These are phyloP conservation scores for Microdochium trichocladiopsis DNA, from an alignment of 2,329 filamentous ascomycete species.

Conservation along the genomic window DNA sequence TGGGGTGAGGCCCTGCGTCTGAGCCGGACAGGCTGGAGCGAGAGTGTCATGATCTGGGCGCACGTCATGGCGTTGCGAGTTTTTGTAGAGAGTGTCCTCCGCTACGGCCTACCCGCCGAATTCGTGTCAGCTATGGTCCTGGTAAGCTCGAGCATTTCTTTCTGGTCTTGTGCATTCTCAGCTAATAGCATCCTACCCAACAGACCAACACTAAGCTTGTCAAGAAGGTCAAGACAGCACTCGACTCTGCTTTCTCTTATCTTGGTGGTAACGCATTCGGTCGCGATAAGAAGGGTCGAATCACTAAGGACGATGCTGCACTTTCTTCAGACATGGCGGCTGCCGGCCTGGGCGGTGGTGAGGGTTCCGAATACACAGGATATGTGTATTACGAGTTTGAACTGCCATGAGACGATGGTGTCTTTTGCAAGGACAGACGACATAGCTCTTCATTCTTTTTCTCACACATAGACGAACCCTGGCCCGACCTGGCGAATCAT, in stretches of 20 bases:
- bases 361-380: constrained; percentile 81
- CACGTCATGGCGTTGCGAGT: constrained; percentile 87
- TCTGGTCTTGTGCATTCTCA: no score
- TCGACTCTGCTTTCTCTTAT: constrained; percentile 84
- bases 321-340: constrained; percentile 79
- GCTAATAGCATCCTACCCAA: no score
- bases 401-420: constrained; percentile 30
- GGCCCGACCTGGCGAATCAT: not conserved
- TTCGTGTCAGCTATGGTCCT: constrained; percentile 80
- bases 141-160: constrained; percentile 43
- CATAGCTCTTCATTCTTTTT: not conserved
- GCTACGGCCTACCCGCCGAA: constrained; percentile 86
- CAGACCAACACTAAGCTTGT: constrained; percentile 78
- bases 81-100: constrained; percentile 96
- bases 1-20: constrained; percentile 88
- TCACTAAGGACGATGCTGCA: constrained; percentile 81
- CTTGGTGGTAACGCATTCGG: constrained; percentile 92
- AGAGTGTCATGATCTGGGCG: constrained; percentile 92
- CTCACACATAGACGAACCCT: not conserved
- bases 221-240: constrained; percentile 69
- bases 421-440: not conserved
- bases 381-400: constrained; percentile 98
- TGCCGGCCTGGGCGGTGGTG: constrained; percentile 56
- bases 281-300: constrained; percentile 85
- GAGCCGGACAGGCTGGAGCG: constrained; percentile 87